Conservation (phyloP, 2,329 filamentous ascomycete genomes). For the Diaporthe aspalathi region DNA sequence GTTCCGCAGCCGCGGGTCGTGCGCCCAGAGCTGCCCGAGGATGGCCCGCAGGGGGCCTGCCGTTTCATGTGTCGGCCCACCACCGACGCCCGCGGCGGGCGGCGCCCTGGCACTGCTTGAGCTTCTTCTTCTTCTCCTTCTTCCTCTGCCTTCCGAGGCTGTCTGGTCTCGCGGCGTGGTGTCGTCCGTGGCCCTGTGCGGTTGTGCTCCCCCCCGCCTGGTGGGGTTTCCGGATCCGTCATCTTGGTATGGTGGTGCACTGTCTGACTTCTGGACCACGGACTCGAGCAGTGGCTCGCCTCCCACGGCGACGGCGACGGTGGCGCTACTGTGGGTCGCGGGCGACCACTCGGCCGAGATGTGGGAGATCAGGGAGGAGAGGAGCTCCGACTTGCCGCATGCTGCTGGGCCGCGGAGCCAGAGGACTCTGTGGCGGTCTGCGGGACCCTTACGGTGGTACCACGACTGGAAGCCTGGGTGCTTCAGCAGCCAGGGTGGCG, state of each 20-base stretch:
- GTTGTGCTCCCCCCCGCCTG: background rate
- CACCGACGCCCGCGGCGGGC: too few relatives aligned
- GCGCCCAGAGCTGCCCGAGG: constrained; percentile 46
- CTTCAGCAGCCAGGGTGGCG: constrained; percentile 49
- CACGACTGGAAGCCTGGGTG: constrained; percentile 47
- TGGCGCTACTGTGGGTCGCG: constrained; percentile 41
- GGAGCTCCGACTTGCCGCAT: constrained; percentile 48
- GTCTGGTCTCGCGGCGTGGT: constrained; percentile 34
- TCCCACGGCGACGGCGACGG: constrained; percentile 45
- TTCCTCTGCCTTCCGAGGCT: background rate
- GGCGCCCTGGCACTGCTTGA: too few relatives aligned
- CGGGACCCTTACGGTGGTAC: constrained; percentile 45
- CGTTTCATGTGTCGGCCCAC: constrained; percentile 25
- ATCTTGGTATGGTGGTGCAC: background rate
- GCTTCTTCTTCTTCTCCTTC: too few relatives aligned
- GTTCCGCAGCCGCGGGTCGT: constrained; percentile 46
- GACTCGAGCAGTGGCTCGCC: constrained; percentile 42
- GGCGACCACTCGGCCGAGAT: constrained; percentile 46
- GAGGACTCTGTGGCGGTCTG: constrained; percentile 45
- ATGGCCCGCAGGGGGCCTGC: constrained; percentile 46
- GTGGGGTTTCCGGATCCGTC: background rate
- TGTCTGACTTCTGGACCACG: constrained; percentile 34
- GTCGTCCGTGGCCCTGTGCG: too few relatives aligned
- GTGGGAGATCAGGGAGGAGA: constrained; percentile 44
- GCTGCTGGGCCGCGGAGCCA: constrained; percentile 49